These are phyloP conservation scores for Claviceps purpurea DNA, from an alignment of 2,329 filamentous ascomycete species.

Conservation along the genomic window DNA sequence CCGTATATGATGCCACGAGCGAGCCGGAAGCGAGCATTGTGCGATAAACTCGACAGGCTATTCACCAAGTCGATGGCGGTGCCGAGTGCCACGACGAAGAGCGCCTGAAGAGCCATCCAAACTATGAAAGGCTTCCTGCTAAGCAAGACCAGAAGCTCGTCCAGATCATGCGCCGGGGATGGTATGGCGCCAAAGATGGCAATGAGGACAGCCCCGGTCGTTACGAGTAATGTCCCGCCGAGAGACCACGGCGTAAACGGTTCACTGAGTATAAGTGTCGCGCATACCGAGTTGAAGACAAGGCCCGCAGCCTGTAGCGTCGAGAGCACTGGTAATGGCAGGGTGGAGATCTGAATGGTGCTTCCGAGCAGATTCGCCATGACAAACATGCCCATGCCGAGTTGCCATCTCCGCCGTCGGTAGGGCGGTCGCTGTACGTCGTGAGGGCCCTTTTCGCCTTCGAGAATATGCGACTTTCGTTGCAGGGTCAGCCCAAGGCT, in stretches of 20 bases:
- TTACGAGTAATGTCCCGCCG: constrained; percentile 78
- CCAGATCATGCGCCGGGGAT: constrained; percentile 77
- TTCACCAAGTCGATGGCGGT: constrained; percentile 45
- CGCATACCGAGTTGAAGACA: constrained; percentile 98
- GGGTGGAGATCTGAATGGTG: constrained; percentile 91
- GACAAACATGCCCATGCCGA: constrained; percentile 96
- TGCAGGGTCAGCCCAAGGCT: constrained; percentile 91
- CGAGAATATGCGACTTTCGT: constrained; percentile 93
- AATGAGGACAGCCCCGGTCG: constrained; percentile 77
- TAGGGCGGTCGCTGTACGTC: constrained; percentile 76
- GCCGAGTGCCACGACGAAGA: constrained; percentile 59
- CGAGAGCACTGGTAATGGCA: constrained; percentile 86
- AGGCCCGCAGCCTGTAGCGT: constrained; percentile 90
- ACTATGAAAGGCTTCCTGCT: constrained; percentile 62
- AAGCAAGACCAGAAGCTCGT: constrained; percentile 67
- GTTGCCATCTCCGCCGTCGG: constrained; percentile 83
- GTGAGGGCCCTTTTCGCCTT: constrained; percentile 79
- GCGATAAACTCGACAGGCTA: constrained; percentile 37
- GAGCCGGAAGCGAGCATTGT: constrained; percentile 56
- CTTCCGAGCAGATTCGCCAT: constrained; percentile 88
- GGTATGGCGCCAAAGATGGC: constrained; percentile 88
- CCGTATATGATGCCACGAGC: constrained; percentile 78
- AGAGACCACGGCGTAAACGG: constrained; percentile 92
- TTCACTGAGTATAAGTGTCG: constrained; percentile 81
- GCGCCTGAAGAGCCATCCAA: constrained; percentile 74